Conservation (phyloP, 2,329 filamentous ascomycete species). For the Penicillium sp. region DNA sequence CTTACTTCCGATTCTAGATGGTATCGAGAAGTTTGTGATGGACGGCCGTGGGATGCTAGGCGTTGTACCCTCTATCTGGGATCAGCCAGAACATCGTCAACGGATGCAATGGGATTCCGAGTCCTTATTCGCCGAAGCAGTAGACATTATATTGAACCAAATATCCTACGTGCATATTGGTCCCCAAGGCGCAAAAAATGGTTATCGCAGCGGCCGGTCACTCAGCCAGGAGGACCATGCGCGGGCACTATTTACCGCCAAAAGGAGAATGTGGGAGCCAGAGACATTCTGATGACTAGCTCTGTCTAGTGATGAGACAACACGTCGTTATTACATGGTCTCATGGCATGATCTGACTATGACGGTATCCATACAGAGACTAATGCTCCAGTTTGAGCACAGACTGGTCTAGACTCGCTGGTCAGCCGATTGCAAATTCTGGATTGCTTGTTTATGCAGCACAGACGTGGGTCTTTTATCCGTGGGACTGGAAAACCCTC, state of each 20-base stretch:
- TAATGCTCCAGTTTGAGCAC: neutral
- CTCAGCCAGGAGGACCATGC: constrained; percentile 30
- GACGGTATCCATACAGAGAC: neutral
- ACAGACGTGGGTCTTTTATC: neutral
- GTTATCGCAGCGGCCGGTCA: neutral
- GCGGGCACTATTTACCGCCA: constrained; percentile 37
- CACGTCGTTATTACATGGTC: neutral
- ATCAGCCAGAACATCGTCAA: neutral
- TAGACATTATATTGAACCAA: constrained; percentile 30
- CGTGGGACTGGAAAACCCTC: neutral
- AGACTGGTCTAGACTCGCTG: constrained; percentile 5
- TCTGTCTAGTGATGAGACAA: neutral
- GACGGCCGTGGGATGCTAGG: constrained; percentile 36
- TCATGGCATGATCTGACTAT: neutral
- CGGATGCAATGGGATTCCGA: constrained; percentile 3
- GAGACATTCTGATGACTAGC: constrained; percentile 8
- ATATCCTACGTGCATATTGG: constrained; percentile 23
- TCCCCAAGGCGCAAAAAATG: neutral
- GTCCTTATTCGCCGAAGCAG: constrained; percentile 14
- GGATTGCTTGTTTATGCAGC: neutral
- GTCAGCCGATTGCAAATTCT: neutral
- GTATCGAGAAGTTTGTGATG: constrained; percentile 39
- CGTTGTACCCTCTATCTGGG: constrained; percentile 19
- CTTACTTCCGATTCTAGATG: constrained; percentile 41
- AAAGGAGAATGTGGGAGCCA: constrained; percentile 39